These are phyloP conservation scores for Neofusicoccum umdonicola DNA, from an alignment of 2,329 filamentous ascomycete genomes.

Conservation along the genomic window DNA sequence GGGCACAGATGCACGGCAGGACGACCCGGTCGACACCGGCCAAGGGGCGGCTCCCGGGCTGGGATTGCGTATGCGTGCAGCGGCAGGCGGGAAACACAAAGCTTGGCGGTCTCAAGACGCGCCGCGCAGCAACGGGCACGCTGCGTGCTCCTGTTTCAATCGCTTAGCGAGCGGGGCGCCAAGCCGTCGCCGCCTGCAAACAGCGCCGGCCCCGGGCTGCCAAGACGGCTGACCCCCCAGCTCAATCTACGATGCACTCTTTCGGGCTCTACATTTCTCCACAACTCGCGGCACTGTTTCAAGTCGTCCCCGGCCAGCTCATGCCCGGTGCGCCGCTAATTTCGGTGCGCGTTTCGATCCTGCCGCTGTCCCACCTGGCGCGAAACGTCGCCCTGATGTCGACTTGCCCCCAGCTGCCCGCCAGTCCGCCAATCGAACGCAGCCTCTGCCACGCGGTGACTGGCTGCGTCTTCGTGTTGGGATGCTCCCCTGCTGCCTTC, in stretches of 20 bases:
- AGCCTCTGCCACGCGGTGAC: not conserved
- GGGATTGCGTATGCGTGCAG: not conserved
- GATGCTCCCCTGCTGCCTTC: not conserved
- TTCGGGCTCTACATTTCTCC: conserved; percentile 1
- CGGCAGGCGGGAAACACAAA: not conserved
- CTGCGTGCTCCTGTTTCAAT: not conserved
- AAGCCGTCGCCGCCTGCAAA: not conserved
- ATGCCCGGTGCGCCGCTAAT: not conserved
- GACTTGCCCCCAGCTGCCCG: not conserved
- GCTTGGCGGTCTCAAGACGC: too few species aligned
- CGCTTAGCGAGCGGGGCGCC: not conserved
- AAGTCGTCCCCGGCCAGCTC: not conserved
- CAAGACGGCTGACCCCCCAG: not conserved
- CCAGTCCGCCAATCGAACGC: not conserved
- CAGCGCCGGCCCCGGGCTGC: not conserved
- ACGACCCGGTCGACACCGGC: not conserved
- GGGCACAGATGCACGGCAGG: not conserved
- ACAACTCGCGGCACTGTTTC: conserved; percentile 9
- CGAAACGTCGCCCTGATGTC: not conserved
- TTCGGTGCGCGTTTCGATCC: not conserved
- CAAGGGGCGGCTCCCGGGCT: not conserved
- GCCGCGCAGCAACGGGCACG: too few species aligned
- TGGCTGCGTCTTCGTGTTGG: not conserved
- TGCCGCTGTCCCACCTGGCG: not conserved
- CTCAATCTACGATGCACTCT: not conserved